phyloP scores from a whole-genome alignment of 176 grass and related monocot genomes.

The Oryza coarctata region DNA sequence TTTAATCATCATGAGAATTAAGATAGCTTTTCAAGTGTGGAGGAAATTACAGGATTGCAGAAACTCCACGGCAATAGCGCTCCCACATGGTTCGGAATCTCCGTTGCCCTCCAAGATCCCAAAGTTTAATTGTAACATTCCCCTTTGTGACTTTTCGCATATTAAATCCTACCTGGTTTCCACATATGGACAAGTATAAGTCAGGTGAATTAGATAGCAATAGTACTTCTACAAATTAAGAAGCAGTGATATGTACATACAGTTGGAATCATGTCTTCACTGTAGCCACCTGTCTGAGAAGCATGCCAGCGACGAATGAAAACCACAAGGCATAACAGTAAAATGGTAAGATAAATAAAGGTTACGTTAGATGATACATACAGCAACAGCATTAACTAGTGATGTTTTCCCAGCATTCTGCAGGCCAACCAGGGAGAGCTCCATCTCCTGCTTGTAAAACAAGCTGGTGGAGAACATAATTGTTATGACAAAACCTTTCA shows the following conservation, averaged over 20 bases:
- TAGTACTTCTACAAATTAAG: background rate
- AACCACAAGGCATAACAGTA: slow-evolving; percentile 37
- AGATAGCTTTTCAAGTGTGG: background rate
- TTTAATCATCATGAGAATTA: background rate
- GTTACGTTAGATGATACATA: slow-evolving; percentile 39
- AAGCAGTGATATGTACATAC: slow-evolving; percentile 48
- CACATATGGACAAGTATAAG: slow-evolving; percentile 19
- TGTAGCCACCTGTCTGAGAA: slow-evolving; percentile 95
- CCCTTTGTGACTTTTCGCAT: slow-evolving; percentile 99
- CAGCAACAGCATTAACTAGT: slow-evolving; percentile 89
- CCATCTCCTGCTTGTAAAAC: slow-evolving; percentile 99
- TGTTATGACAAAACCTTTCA: background rate
- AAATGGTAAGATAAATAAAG: slow-evolving; percentile 31
- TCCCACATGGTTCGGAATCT: slow-evolving; percentile 99
- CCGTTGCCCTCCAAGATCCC: slow-evolving; percentile 95
- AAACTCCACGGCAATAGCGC: slow-evolving; percentile 94
- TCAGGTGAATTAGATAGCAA: slow-evolving; percentile 13
- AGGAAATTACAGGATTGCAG: slow-evolving; percentile 86
- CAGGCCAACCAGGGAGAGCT: slow-evolving; percentile 88
- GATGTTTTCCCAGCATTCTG: slow-evolving; percentile 99
- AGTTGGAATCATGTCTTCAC: slow-evolving; percentile 99
- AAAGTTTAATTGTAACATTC: slow-evolving; percentile 99
- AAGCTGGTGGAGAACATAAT: slow-evolving; percentile 45
- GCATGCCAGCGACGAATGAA: slow-evolving; percentile 31
- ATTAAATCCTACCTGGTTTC: slow-evolving; percentile 92